Conservation (phyloP, 2,329 filamentous ascomycete species). For the Phialophora expanda region DNA sequence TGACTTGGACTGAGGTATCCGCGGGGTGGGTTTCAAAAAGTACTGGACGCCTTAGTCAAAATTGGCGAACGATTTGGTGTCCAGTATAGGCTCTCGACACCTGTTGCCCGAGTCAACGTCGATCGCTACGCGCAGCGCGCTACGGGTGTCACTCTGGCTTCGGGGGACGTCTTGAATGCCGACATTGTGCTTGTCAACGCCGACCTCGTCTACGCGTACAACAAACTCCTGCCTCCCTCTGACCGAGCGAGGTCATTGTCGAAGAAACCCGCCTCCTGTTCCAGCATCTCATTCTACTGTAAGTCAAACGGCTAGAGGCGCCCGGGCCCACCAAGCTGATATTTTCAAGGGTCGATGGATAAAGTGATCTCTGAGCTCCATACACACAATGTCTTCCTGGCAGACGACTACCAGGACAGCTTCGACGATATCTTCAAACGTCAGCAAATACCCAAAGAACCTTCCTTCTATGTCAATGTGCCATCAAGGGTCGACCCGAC, state of each 20-base stretch:
- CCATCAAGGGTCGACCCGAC: constrained; percentile 70
- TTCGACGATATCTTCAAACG: constrained; percentile 77
- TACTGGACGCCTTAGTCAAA: constrained; percentile 67
- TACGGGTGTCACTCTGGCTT: constrained; percentile 64
- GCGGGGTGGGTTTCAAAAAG: constrained; percentile 70
- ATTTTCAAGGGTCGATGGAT: constrained; percentile 57
- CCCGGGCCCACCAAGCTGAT: constrained; percentile 41
- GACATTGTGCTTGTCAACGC: constrained; percentile 74
- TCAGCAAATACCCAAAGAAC: constrained; percentile 69
- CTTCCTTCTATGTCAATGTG: constrained; percentile 79
- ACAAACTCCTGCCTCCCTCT: constrained; percentile 66
- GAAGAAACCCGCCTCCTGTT: constrained; percentile 59
- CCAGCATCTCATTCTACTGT: constrained; percentile 76
- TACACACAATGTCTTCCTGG: constrained; percentile 78
- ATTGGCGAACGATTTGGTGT: constrained; percentile 68
- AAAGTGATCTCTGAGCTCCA: constrained; percentile 65
- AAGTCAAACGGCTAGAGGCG: constrained; percentile 9
- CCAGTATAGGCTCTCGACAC: constrained; percentile 64
- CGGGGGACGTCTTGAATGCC: constrained; percentile 63
- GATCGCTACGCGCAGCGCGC: constrained; percentile 58
- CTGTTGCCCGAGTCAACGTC: constrained; percentile 63
- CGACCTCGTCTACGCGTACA: constrained; percentile 76
- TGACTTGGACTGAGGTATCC: constrained; percentile 38
- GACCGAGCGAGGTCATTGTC: constrained; percentile 49
- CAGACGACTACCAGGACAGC: constrained; percentile 72